Evolutionary conservation across 192 early-diverging fungal genomes (phyloP).

Genomic region (Entomortierella chlamydospora): DNA sequence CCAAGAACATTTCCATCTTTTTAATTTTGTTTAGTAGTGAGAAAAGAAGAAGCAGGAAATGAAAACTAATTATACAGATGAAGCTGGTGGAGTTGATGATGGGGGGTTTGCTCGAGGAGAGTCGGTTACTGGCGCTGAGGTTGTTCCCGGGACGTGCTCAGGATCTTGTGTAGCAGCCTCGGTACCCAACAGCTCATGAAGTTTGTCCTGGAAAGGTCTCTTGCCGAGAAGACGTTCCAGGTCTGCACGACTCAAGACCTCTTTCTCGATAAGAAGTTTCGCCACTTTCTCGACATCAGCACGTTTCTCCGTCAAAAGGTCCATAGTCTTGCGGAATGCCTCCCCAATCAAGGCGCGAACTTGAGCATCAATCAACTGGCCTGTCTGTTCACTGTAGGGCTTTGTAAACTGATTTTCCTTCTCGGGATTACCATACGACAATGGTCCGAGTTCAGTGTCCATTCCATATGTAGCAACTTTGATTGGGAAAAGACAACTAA

Average conservation of each 20-base stretch:
- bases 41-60: neutral
- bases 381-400: conserved; percentile 97
- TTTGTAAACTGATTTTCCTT: conserved; percentile 88
- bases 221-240: conserved; percentile 91
- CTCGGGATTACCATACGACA: conserved; percentile 79
- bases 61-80: conserved; percentile 16
- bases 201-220: conserved; percentile 81
- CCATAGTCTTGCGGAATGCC: conserved; percentile 85
- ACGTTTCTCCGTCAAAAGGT: conserved; percentile 88
- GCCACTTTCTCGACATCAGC: conserved; percentile 94
- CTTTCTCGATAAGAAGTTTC: conserved; percentile 91
- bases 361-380: conserved; percentile 93
- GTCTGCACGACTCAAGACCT: conserved; percentile 95
- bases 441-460: conserved; percentile 87
- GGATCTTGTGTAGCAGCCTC: conserved; percentile 32
- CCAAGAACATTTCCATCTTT: neutral
- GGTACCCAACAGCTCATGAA: conserved; percentile 47
- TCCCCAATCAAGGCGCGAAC: conserved; percentile 83
- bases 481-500: neutral
- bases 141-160: conserved; percentile 18
- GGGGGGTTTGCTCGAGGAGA: neutral
- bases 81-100: neutral
- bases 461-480: conserved; percentile 94
- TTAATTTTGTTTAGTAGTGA: neutral
- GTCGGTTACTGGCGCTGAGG: conserved; percentile 24